Evolutionary conservation across 352 stramenopile genomes (phyloP).

Genomic region (Phytophthora chlamydospora): DNA sequence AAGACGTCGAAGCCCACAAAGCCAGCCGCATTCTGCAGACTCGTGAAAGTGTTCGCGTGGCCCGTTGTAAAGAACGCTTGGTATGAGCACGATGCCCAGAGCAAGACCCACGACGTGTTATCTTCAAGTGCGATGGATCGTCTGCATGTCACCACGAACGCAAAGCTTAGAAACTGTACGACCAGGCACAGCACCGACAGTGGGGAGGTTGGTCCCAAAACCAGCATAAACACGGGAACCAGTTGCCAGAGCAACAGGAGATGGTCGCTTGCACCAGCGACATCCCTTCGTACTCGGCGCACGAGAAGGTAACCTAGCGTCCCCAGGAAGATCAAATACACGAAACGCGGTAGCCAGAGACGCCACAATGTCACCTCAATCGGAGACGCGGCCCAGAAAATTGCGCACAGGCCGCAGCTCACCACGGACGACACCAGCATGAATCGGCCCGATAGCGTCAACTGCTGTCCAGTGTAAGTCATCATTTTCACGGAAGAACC

Average conservation of each 20-base stretch:
- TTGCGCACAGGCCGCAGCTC: constrained; percentile 41
- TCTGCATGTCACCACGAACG: constrained; percentile 31
- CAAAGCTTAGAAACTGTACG: constrained; percentile 56
- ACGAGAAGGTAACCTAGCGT: constrained; percentile 22
- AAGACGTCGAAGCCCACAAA: constrained; percentile 92
- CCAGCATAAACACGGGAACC: constrained; percentile 56
- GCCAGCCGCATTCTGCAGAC: constrained; percentile 88
- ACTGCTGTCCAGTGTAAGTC: constrained; percentile 13
- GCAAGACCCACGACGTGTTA: constrained; percentile 49
- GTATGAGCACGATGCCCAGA: constrained; percentile 65
- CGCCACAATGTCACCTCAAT: constrained; percentile 43
- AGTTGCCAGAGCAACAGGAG: constrained; percentile 53
- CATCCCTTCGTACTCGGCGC: constrained; percentile 9
- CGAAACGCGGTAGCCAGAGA: constrained; percentile 63
- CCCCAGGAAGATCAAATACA: constrained; percentile 51
- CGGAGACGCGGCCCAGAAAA: constrained; percentile 59
- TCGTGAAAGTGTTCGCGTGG: constrained; percentile 90
- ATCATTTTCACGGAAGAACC: constrained; percentile 14
- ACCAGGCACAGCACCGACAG: constrained; percentile 54
- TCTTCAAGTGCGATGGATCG: constrained; percentile 11
- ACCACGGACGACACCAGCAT: constrained; percentile 30
- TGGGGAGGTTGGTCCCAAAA: constrained; percentile 71
- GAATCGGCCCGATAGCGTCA: constrained; percentile 14
- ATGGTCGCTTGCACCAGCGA: constrained; percentile 9
- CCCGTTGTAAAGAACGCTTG: constrained; percentile 89